Evolutionary conservation across 805 yeast species (phyloP).

Genomic region (Ogataea methylovora): DNA sequence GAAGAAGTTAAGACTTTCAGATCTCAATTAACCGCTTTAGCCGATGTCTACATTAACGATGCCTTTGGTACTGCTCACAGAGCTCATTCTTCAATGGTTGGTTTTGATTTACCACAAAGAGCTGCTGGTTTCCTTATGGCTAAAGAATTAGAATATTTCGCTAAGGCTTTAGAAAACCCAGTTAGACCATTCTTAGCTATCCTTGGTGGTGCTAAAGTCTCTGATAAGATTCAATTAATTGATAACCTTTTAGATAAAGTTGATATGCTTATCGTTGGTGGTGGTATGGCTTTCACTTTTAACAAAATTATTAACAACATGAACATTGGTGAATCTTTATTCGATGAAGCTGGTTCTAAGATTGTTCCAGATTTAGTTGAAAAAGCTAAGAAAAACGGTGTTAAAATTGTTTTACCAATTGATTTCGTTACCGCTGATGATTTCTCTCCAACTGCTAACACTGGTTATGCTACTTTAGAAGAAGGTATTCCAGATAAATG

Average conservation of each 20-base stretch:
- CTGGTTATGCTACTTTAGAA: constrained; percentile 76
- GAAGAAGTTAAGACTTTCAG: constrained; percentile 85
- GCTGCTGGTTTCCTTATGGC: constrained; percentile 99
- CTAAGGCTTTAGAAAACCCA: constrained; percentile 98
- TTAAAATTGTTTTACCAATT: constrained; percentile 87
- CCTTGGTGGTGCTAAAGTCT: constrained; percentile 98
- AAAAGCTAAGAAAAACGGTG: constrained; percentile 95
- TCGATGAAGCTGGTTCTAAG: constrained; percentile 91
- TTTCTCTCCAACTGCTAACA: constrained; percentile 86
- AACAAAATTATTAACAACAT: constrained; percentile 84
- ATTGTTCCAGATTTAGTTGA: constrained; percentile 86
- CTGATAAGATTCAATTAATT: constrained; percentile 97
- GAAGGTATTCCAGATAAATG: constrained; percentile 92
- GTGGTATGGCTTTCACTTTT: constrained; percentile 99
- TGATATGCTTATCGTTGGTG: constrained; percentile 90
- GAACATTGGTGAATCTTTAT: constrained; percentile 87
- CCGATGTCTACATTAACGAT: constrained; percentile 96
- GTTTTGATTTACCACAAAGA: constrained; percentile 89
- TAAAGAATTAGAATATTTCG: constrained; percentile 95
- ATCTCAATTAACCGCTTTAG: constrained; percentile 80
- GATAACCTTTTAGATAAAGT: constrained; percentile 97
- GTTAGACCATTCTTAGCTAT: constrained; percentile 97
- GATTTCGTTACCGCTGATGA: constrained; percentile 95
- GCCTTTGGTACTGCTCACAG: constrained; percentile 99
- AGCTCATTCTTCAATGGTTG: constrained; percentile 99